These are phyloP conservation scores for Sanghuangporus baumii DNA, from an alignment of 1,284 basidiomycete species.

Conservation along the genomic window DNA sequence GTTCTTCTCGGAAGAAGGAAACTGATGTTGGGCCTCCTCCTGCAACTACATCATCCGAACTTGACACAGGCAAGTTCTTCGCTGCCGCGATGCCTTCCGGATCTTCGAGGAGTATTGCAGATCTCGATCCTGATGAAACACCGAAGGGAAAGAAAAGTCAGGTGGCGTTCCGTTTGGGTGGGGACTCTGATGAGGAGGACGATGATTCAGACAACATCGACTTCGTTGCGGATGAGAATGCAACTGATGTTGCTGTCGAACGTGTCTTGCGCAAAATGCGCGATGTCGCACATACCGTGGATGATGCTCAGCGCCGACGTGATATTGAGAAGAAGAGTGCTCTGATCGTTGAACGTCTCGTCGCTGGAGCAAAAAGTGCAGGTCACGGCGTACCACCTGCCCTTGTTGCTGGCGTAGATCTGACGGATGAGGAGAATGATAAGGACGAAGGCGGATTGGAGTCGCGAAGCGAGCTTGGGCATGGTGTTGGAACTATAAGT, in stretches of 20 bases:
- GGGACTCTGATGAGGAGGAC: conserved; percentile 25
- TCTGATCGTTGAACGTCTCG: conserved; percentile 65
- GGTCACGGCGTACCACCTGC: neutral
- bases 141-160: neutral
- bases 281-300: conserved; percentile 49
- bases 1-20: conserved; percentile 30
- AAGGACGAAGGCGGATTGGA: conserved; percentile 6
- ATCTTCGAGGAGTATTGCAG: neutral
- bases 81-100: neutral
- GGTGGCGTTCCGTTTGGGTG: conserved; percentile 7
- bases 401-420: neutral
- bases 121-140: neutral
- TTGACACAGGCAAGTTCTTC: neutral
- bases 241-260: conserved; percentile 6
- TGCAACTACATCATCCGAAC: neutral
- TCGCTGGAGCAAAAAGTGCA: conserved; percentile 25
- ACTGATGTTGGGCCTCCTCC: neutral
- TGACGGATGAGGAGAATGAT: neutral
- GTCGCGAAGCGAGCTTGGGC: conserved; percentile 9
- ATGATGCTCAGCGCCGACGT: conserved; percentile 46
- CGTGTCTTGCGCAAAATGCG: conserved; percentile 42
- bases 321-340: conserved; percentile 64
- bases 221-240: conserved; percentile 53
- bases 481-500: neutral
- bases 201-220: conserved; percentile 35